These are phyloP conservation scores for Boletus pseudopeckii DNA, from an alignment of 768 basidiomycete species.

Conservation along the genomic window DNA sequence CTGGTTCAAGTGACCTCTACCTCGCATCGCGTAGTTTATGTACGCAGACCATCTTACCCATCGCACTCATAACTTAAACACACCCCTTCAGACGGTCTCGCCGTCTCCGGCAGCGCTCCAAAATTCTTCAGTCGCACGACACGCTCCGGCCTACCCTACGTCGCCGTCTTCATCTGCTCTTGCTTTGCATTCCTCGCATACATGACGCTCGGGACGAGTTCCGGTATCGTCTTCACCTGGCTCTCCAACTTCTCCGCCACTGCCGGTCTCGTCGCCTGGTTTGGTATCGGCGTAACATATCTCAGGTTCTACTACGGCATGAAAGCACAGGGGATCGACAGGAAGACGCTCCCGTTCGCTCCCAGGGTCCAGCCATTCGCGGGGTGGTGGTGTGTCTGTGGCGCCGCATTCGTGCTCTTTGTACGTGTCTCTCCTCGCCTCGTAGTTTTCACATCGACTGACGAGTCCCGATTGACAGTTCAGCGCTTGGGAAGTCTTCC, in stretches of 20 bases:
- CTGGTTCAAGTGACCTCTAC: slow-evolving; percentile 40
- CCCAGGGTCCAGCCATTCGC: slow-evolving; percentile 41
- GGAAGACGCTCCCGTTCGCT: slow-evolving; percentile 44
- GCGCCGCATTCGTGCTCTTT: slow-evolving; percentile 29
- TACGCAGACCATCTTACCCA: slow-evolving; percentile 6
- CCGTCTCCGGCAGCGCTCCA: slow-evolving; percentile 52
- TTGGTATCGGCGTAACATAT: slow-evolving; percentile 44
- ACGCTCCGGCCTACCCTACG: slow-evolving; percentile 42
- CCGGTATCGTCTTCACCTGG: slow-evolving; percentile 43
- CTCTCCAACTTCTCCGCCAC: slow-evolving; percentile 35
- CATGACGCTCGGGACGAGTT: slow-evolving; percentile 36
- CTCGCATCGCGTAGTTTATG: slow-evolving; percentile 38
- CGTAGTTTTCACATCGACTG: not conserved
- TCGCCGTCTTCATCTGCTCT: slow-evolving; percentile 31
- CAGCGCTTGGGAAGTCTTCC: slow-evolving; percentile 41
- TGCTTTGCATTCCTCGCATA: slow-evolving; percentile 38
- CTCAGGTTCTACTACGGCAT: slow-evolving; percentile 47
- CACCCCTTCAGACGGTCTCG: slow-evolving; percentile 46
- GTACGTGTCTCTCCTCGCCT: slow-evolving; percentile 28
- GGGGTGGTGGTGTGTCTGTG: slow-evolving; percentile 35
- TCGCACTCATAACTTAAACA: not conserved
- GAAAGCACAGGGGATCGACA: slow-evolving; percentile 46
- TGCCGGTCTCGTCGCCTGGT: slow-evolving; percentile 43
- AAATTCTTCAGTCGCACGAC: slow-evolving; percentile 44
- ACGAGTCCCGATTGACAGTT: too few species aligned